A percentile compares a stretch with the other conserved stretches of the same genome.
These are phyloP conservation scores for Tuber indicum DNA, from an alignment of 495 filamentous ascomycete species.

Conservation along the genomic window DNA sequence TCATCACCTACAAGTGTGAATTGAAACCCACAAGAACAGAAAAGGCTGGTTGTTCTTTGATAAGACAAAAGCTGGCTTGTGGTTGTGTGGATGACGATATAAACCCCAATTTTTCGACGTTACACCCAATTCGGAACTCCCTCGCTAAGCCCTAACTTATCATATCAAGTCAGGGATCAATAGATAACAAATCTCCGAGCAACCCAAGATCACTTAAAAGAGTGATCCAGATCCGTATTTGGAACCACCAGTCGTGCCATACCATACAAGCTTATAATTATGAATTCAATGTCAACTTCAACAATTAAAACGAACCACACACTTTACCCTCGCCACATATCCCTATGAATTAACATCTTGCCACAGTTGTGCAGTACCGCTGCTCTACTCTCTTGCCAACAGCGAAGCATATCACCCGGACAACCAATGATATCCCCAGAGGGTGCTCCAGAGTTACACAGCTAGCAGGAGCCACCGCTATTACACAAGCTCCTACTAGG, in stretches of 20 bases:
- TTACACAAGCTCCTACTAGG: background rate
- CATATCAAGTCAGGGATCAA: background rate
- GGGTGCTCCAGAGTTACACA: background rate
- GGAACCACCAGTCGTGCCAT: background rate
- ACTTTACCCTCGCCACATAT: background rate
- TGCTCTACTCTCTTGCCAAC: background rate
- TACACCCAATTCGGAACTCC: background rate
- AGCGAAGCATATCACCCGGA: background rate
- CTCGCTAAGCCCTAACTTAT: background rate
- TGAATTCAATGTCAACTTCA: background rate
- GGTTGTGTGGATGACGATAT: slow-evolving; percentile 32
- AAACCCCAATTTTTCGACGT: slow-evolving; percentile 22
- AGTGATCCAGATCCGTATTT: background rate
- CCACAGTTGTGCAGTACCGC: no score
- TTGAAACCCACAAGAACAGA: background rate
- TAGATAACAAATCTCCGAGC: background rate
- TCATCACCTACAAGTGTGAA: slow-evolving; percentile 9
- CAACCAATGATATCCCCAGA: background rate
- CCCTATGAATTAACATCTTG: background rate
- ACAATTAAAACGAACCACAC: background rate
- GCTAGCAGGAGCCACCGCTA: background rate
- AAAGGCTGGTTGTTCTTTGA: background rate
- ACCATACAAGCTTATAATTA: background rate
- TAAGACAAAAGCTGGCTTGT: slow-evolving; percentile 6
- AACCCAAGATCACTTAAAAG: background rate